These are phyloP conservation scores for Microbotryum intermedium DNA, from an alignment of 1,284 basidiomycete genomes.

Conservation along the genomic window DNA sequence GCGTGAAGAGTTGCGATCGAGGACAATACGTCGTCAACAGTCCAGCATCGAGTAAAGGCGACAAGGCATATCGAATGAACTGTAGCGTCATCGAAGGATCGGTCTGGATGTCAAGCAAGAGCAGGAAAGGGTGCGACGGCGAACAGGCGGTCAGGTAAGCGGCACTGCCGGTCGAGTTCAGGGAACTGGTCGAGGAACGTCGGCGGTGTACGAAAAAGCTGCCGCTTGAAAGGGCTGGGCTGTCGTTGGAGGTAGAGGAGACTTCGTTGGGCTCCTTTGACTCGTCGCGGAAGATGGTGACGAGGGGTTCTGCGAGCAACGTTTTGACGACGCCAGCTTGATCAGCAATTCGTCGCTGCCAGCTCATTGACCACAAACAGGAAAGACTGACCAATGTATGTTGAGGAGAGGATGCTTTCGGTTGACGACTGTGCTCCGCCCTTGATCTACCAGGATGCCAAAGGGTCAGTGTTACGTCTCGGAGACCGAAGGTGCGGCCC, in stretches of 20 bases:
- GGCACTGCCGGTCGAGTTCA: background rate
- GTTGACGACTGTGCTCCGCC: background rate
- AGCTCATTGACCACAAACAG: no score
- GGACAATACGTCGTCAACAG: constrained; percentile 21
- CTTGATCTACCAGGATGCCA: background rate
- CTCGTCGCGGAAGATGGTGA: constrained; percentile 7
- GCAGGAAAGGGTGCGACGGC: constrained; percentile 7
- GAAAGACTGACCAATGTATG: constrained; percentile 9
- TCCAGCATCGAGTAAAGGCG: constrained; percentile 11
- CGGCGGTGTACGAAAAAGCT: background rate
- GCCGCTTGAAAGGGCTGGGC: constrained; percentile 2
- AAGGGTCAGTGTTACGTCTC: background rate
- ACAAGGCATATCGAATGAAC: constrained; percentile 12
- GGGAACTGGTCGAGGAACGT: background rate
- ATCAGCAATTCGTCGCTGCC: background rate
- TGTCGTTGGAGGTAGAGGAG: constrained; percentile 7
- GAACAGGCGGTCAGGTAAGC: constrained; percentile 1
- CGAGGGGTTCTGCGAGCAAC: constrained; percentile 9
- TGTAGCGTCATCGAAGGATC: constrained; percentile 9
- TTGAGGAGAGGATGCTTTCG: constrained; percentile 6
- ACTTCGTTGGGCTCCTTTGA: background rate
- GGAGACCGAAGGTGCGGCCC: no score
- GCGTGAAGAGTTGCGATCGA: constrained; percentile 2
- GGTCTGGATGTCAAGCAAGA: constrained; percentile 17
- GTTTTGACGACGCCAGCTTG: no score